phyloP scores from a whole-genome alignment of 192 early-diverging fungal genomes.

The Oehlia diaphana region DNA sequence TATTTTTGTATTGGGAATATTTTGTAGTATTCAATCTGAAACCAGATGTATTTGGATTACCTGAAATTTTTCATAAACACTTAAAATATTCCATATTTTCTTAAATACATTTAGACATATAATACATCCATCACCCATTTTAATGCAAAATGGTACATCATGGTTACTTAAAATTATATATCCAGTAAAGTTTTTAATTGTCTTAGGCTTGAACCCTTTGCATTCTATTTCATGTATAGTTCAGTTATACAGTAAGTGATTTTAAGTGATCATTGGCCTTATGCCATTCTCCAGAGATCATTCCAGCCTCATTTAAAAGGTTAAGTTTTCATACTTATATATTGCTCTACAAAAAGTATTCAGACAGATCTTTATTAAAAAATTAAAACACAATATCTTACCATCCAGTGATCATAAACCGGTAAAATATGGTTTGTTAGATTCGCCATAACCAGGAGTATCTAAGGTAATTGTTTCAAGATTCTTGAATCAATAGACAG shows the following conservation, averaged over 20 bases:
- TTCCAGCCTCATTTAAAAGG: background rate
- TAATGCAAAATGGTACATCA: background rate
- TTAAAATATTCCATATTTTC: background rate
- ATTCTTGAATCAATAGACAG: too few species aligned
- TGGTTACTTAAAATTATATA: constrained; percentile 22
- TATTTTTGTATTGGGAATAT: too few species aligned
- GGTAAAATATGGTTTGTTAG: too few species aligned
- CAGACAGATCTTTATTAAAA: too few species aligned
- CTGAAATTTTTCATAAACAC: too few species aligned
- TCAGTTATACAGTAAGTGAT: constrained; percentile 27
- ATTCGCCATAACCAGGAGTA: too few species aligned
- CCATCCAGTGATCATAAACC: too few species aligned
- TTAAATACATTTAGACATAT: constrained; percentile 5
- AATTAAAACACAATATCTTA: too few species aligned
- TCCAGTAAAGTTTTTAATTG: background rate
- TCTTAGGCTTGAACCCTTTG: background rate
- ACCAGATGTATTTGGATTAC: background rate
- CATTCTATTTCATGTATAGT: background rate
- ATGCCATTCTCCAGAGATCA: background rate
- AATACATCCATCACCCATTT: constrained; percentile 10
- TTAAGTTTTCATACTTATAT: background rate
- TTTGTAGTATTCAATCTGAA: too few species aligned
- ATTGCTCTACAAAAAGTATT: too few species aligned
- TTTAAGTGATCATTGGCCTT: background rate
- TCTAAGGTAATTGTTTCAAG: too few species aligned